These are phyloP conservation scores for Termitomyces sp. DNA, from an alignment of 768 basidiomycete genomes.

Conservation along the genomic window DNA sequence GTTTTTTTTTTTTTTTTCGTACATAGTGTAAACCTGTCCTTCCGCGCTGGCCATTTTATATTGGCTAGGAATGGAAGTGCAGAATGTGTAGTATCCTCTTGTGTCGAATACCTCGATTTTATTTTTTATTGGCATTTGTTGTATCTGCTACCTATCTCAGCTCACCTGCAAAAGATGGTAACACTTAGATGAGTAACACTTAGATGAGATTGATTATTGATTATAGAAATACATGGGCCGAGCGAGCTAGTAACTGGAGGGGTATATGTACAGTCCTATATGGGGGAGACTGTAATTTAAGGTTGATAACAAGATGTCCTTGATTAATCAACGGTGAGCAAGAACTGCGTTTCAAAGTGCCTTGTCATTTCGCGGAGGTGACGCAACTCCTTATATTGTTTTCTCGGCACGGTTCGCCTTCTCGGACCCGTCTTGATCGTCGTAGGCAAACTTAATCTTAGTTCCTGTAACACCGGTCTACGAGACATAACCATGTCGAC, in stretches of 20 bases:
- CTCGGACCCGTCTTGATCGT: neutral
- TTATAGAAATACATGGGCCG: neutral
- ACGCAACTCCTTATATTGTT: neutral
- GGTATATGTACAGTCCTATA: neutral
- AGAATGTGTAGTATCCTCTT: neutral
- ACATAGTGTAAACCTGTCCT: neutral
- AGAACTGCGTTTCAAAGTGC: neutral
- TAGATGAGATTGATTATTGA: neutral
- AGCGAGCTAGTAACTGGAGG: neutral
- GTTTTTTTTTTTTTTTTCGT: neutral
- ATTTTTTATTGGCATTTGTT: neutral
- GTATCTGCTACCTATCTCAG: neutral
- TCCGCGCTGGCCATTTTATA: neutral
- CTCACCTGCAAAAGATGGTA: neutral
- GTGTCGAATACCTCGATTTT: neutral
- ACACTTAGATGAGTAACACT: neutral
- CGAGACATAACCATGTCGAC: slow-evolving; percentile 1
- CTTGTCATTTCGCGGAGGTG: neutral
- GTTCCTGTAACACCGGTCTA: neutral
- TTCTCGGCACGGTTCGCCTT: neutral
- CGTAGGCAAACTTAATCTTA: neutral
- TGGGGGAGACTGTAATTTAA: neutral
- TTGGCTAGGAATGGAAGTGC: neutral
- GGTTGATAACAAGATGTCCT: neutral
- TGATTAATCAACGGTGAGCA: neutral